Base-by-base conservation (phyloP, 208 protist genomes). In the Crithidia brevicula region DNA sequence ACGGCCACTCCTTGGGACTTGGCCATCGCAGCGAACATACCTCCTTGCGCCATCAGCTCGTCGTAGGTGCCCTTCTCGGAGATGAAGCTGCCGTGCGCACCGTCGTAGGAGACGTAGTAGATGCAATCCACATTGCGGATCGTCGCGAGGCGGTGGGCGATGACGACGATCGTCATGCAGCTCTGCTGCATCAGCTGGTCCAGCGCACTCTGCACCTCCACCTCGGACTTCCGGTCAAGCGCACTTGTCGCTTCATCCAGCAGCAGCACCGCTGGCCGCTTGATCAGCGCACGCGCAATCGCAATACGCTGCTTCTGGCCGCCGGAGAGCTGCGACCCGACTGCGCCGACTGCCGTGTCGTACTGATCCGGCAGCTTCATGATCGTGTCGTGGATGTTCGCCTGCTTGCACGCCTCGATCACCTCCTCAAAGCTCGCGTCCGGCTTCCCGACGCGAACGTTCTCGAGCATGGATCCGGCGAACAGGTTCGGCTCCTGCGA, bases 271-370 rank as follows among this genome's bases (percentile, higher is more conserved):
- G 81, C 61, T 9, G 93, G 88, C 18, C 81, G 50, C 70, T 86
- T 86, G 27, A 97, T 72, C 2, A 97, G 67, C 34, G 83, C 85
- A 45, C 93, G 82, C 1, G 89, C 89, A 63, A 97, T 94, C 28
- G 89, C 89, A 20, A 97, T 80, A 31, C 91, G 84, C 79, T 97
- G 93, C 71, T 91, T 94, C 81, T 97, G 93, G n/a, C 93, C 93
- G n/a, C 91, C 49, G 15, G 77, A 89, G 13, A 98, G 83, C 70
- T 91, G 83, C 51, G 86, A 87, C 7, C 91, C 91, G 22, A 86
- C 62, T 18, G 84, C 79, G 27, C 88, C 91, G 23, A 96, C 83
- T 6, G 74, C 25, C 8, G 88, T 93, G 74, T 95, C 69, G 78
- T 96, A 96, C 67, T 84, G 72, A 40, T 96, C 78, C 10, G 90